These are phyloP conservation scores for Neonectria faginata DNA, from an alignment of 2,329 filamentous ascomycete species.

Conservation along the genomic window DNA sequence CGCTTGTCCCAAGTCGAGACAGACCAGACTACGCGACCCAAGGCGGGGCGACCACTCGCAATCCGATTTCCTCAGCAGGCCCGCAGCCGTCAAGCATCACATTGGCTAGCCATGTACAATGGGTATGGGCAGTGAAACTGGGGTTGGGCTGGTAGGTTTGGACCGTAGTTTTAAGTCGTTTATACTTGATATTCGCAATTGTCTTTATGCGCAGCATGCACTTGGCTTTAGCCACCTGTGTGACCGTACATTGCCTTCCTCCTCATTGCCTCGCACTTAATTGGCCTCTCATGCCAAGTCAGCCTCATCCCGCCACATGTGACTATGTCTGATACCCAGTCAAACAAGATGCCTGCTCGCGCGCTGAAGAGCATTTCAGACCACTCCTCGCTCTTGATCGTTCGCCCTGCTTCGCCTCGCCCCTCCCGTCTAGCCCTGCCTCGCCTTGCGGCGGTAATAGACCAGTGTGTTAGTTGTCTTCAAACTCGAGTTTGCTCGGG, in stretches of 20 bases:
- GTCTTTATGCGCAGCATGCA: background rate
- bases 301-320: background rate
- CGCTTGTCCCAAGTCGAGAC: slow-evolving; percentile 3
- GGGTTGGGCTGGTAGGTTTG: background rate
- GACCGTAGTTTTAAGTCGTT: background rate
- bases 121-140: background rate
- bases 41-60: slow-evolving; percentile 11
- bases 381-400: background rate
- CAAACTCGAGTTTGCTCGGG: slow-evolving; percentile 1
- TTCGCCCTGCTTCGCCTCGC: background rate
- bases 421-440: background rate
- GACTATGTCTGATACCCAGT: background rate
- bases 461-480: slow-evolving; percentile 7
- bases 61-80: background rate
- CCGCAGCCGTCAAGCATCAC: background rate
- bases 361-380: background rate
- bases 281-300: background rate
- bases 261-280: background rate
- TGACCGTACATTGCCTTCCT: background rate
- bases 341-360: background rate
- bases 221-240: background rate
- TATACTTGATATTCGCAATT: no score
- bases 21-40: slow-evolving; percentile 12
- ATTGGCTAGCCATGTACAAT: background rate
- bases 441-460: slow-evolving; percentile 3